Conservation (phyloP, 1,284 basidiomycete genomes). For the Ganoderma leucocontextum region DNA sequence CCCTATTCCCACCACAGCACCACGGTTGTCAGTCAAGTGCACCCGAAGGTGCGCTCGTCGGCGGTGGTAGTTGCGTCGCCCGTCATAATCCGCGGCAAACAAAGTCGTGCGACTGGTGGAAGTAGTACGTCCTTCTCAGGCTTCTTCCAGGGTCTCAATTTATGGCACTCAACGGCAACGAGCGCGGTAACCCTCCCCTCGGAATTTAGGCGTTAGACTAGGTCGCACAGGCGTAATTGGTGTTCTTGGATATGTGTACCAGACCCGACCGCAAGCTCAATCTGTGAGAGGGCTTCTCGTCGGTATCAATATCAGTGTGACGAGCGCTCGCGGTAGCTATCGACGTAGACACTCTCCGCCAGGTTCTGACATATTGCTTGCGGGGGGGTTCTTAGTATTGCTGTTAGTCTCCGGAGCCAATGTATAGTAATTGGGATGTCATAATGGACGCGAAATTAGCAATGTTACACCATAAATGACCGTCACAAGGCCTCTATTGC, state of each 20-base stretch:
- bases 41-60: not conserved
- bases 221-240: too few relatives aligned
- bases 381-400: not conserved
- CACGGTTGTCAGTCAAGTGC: conserved; percentile 9
- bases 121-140: not conserved
- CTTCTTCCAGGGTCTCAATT: not conserved
- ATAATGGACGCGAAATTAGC: not conserved
- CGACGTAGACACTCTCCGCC: not conserved
- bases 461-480: not conserved
- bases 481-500: not conserved
- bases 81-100: conserved; percentile 3
- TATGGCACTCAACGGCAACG: not conserved
- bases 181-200: not conserved
- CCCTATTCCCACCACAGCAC: conserved; percentile 3
- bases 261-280: not conserved
- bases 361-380: not conserved
- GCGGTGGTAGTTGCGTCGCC: not conserved
- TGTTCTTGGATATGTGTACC: too few relatives aligned
- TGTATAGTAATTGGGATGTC: not conserved
- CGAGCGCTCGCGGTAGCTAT: not conserved
- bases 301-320: not conserved
- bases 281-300: not conserved
- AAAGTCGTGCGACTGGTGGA: not conserved
- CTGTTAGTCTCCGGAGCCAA: not conserved
- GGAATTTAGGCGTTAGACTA: not conserved